phyloP scores from a whole-genome alignment of 768 basidiomycete species.

The Agrocybe chaxingu region DNA sequence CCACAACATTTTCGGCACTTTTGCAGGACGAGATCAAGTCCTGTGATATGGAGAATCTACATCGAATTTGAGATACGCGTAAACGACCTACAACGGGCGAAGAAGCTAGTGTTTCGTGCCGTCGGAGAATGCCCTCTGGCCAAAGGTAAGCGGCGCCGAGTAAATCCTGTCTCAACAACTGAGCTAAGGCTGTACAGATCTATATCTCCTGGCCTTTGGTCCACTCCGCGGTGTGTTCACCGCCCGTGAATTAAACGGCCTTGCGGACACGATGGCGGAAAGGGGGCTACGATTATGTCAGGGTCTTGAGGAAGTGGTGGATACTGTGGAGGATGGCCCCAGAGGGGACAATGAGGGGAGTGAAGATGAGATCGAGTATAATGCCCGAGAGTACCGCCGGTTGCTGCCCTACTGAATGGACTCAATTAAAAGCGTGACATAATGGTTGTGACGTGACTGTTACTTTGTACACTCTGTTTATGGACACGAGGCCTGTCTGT shows the following conservation, averaged over 20 bases:
- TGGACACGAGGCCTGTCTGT: slow-evolving; percentile 15
- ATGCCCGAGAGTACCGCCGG: slow-evolving; percentile 55
- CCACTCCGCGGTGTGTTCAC: slow-evolving; percentile 63
- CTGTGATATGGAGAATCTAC: slow-evolving; percentile 68
- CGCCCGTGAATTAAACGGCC: slow-evolving; percentile 51
- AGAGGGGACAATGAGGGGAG: slow-evolving; percentile 35
- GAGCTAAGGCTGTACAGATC: slow-evolving; percentile 36
- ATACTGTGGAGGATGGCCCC: slow-evolving; percentile 27
- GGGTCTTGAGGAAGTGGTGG: slow-evolving; percentile 57
- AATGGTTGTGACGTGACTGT: slow-evolving; percentile 15
- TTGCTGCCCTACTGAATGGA: slow-evolving; percentile 57
- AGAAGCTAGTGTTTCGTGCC: slow-evolving; percentile 71
- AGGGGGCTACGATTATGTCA: slow-evolving; percentile 61
- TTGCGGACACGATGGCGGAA: slow-evolving; percentile 77
- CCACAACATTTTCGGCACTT: slow-evolving; percentile 2
- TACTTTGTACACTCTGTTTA: slow-evolving; percentile 29
- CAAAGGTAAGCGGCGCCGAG: slow-evolving; percentile 49
- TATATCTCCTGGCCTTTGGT: slow-evolving; percentile 79
- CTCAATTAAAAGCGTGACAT: background rate
- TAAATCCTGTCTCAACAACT: background rate
- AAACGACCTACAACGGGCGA: slow-evolving; percentile 58
- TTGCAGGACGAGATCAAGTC: slow-evolving; percentile 61
- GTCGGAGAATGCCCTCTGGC: slow-evolving; percentile 70
- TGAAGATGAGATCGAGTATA: slow-evolving; percentile 56
- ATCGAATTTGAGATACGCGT: slow-evolving; percentile 74